These are phyloP conservation scores for Trametes gibbosa DNA, from an alignment of 768 basidiomycete species.

Conservation along the genomic window DNA sequence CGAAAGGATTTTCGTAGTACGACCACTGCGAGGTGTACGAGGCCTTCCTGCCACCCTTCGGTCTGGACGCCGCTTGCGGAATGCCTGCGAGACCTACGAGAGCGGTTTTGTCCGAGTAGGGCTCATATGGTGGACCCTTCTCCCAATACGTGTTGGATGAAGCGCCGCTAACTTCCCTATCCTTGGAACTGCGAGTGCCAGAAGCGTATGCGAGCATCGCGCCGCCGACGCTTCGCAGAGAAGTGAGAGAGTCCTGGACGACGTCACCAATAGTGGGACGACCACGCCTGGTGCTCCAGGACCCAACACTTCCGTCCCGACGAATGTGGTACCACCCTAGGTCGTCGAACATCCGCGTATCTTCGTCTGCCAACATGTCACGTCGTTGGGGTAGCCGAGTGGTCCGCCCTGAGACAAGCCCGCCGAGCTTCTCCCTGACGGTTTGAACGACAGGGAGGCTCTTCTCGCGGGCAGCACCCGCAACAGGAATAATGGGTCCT, in stretches of 20 bases:
- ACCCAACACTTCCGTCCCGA: slow-evolving; percentile 26
- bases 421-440: slow-evolving; percentile 30
- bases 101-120: slow-evolving; percentile 46
- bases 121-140: slow-evolving; percentile 35
- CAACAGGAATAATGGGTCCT: slow-evolving; percentile 25
- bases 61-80: slow-evolving; percentile 13
- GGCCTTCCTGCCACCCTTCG: slow-evolving; percentile 21
- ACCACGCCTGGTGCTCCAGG: slow-evolving; percentile 18
- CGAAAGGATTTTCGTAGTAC: slow-evolving; percentile 28
- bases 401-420: slow-evolving; percentile 32
- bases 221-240: slow-evolving; percentile 29
- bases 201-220: slow-evolving; percentile 29
- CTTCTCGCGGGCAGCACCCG: slow-evolving; percentile 25
- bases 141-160: slow-evolving; percentile 42
- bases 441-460: slow-evolving; percentile 21
- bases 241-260: slow-evolving; percentile 28
- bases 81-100: slow-evolving; percentile 25
- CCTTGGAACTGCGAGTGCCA: slow-evolving; percentile 18
- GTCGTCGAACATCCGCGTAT: slow-evolving; percentile 48
- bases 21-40: slow-evolving; percentile 20
- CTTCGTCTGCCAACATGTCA: slow-evolving; percentile 81
- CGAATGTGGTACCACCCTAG: slow-evolving; percentile 23
- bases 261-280: slow-evolving; percentile 26
- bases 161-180: slow-evolving; percentile 37
- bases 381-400: slow-evolving; percentile 37